Evolutionary conservation across 495 filamentous ascomycete species (phyloP).

Genomic region (Xylaria bambusicola): DNA sequence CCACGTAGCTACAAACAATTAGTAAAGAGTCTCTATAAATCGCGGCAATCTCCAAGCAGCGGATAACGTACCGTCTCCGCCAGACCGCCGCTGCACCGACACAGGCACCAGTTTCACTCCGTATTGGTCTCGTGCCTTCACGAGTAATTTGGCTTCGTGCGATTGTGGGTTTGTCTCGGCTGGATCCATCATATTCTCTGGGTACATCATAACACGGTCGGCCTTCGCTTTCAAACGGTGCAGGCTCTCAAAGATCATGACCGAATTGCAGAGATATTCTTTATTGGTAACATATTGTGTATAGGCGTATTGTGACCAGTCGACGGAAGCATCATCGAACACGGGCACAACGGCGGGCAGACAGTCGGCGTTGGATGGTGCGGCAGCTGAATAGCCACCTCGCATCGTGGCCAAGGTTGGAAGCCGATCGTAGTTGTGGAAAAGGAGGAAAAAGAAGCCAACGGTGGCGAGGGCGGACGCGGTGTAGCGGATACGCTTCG

Average conservation of each 20-base stretch:
- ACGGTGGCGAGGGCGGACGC: constrained; percentile 26
- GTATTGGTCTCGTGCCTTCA: constrained; percentile 62
- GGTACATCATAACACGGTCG: constrained; percentile 69
- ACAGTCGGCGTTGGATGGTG: constrained; percentile 29
- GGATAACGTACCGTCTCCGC: constrained; percentile 39
- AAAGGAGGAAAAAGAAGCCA: constrained; percentile 31
- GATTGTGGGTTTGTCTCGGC: constrained; percentile 37
- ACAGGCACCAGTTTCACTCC: constrained; percentile 63
- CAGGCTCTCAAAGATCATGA: constrained; percentile 73
- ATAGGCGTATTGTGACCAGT: constrained; percentile 70
- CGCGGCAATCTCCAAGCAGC: background rate
- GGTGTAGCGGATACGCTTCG: constrained; percentile 34
- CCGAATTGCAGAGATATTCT: constrained; percentile 71
- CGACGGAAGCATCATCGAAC: constrained; percentile 30
- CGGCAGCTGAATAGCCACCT: constrained; percentile 12
- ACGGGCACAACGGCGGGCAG: constrained; percentile 28
- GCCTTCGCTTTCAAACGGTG: constrained; percentile 62
- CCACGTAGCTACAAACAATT: constrained; percentile 51
- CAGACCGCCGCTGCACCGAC: constrained; percentile 52
- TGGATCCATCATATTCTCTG: constrained; percentile 50
- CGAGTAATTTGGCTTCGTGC: constrained; percentile 57
- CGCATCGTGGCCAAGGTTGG: constrained; percentile 31
- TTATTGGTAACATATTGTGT: constrained; percentile 69
- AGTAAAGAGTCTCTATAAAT: constrained; percentile 24
- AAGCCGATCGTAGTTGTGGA: constrained; percentile 35